Evolutionary conservation across 2,329 filamentous ascomycete species (phyloP).

Genomic region (Cadophora luteo-olivacea): DNA sequence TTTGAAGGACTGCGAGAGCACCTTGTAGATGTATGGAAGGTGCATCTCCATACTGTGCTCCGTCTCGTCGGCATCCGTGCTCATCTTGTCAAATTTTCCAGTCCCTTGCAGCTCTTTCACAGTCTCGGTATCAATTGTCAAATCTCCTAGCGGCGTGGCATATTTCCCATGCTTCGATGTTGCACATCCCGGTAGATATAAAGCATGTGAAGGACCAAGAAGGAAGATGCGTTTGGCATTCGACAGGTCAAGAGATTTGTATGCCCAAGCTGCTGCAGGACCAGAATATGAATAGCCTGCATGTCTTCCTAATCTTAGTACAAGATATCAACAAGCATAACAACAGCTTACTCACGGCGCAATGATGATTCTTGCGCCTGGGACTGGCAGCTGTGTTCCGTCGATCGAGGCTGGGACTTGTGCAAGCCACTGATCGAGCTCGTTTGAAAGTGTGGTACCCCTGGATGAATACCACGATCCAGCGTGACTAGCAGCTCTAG

Average conservation of each 20-base stretch:
- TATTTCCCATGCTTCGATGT: slow-evolving; percentile 76
- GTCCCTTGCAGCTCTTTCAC: slow-evolving; percentile 58
- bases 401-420: slow-evolving; percentile 72
- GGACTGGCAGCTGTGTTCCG: slow-evolving; percentile 67
- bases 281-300: slow-evolving; percentile 95
- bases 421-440: slow-evolving; percentile 79
- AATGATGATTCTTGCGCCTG: slow-evolving; percentile 83
- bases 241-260: slow-evolving; percentile 84
- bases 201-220: slow-evolving; percentile 90
- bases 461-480: slow-evolving; percentile 84
- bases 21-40: slow-evolving; percentile 88
- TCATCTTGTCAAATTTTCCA: slow-evolving; percentile 70
- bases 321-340: not conserved
- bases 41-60: slow-evolving; percentile 99
- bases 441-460: slow-evolving; percentile 60
- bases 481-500: slow-evolving; percentile 74
- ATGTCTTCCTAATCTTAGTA: slow-evolving; percentile 64
- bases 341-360: slow-evolving; percentile 73
- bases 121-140: slow-evolving; percentile 67
- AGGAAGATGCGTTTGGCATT: slow-evolving; percentile 88
- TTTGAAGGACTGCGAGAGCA: slow-evolving; percentile 60
- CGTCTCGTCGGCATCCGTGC: slow-evolving; percentile 68
- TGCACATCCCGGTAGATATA: slow-evolving; percentile 78
- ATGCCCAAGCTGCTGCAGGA: slow-evolving; percentile 91
- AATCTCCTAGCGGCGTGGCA: slow-evolving; percentile 75